Percentiles rank a stretch among this genome's conserved stretches.
These are phyloP conservation scores for Fusarium sp. DNA, from an alignment of 2,329 filamentous ascomycete species.

Conservation along the genomic window DNA sequence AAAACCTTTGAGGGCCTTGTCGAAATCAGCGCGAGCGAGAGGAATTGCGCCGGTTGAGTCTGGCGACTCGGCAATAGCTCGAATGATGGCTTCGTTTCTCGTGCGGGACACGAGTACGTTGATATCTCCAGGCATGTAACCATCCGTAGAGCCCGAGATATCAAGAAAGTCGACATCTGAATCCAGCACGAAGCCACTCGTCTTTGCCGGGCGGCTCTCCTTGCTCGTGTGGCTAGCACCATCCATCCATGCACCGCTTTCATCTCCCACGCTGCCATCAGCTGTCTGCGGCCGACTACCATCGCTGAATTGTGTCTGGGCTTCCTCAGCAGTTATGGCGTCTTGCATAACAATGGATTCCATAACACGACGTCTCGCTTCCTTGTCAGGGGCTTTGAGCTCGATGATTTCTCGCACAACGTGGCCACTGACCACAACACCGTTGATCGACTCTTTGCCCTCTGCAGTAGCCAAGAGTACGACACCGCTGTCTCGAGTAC, in stretches of 20 bases:
- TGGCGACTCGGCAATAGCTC: slow-evolving; percentile 72
- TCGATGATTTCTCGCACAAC: slow-evolving; percentile 91
- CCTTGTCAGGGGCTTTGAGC: slow-evolving; percentile 92
- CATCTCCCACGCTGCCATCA: slow-evolving; percentile 64
- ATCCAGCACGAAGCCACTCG: slow-evolving; percentile 77
- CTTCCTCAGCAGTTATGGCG: slow-evolving; percentile 54
- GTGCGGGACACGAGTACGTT: slow-evolving; percentile 86
- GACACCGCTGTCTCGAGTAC: slow-evolving; percentile 80
- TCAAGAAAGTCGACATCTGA: slow-evolving; percentile 88
- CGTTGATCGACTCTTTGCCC: slow-evolving; percentile 91
- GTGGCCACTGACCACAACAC: slow-evolving; percentile 89
- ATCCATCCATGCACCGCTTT: slow-evolving; percentile 78
- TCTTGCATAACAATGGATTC: slow-evolving; percentile 77
- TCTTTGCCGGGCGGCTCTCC: slow-evolving; percentile 48
- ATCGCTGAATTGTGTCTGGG: slow-evolving; percentile 52
- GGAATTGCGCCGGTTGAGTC: slow-evolving; percentile 64
- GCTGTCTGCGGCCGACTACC: slow-evolving; percentile 68
- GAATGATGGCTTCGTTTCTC: slow-evolving; percentile 91
- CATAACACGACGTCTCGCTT: slow-evolving; percentile 83
- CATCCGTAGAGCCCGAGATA: slow-evolving; percentile 91
- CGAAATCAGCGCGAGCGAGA: slow-evolving; percentile 81
- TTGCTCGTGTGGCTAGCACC: slow-evolving; percentile 69
- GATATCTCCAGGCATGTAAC: slow-evolving; percentile 97
- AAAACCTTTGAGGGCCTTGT: slow-evolving; percentile 87
- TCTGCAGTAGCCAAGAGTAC: slow-evolving; percentile 91